These are phyloP conservation scores for Trichosporon faecale DNA, from an alignment of 1,284 basidiomycete genomes.

Conservation along the genomic window DNA sequence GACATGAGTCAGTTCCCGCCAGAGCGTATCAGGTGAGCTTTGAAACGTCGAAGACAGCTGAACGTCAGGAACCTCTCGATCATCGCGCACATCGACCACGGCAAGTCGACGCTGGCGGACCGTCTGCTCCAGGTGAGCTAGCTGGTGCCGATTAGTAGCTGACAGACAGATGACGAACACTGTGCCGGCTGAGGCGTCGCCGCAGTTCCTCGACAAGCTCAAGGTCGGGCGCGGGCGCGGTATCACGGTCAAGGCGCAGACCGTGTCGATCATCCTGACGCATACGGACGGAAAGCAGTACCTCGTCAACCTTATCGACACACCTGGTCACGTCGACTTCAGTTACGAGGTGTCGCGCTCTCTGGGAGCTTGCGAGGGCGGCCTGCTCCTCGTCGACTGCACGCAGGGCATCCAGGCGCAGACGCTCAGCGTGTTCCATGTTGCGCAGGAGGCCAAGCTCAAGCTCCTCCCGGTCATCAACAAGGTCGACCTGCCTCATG, in stretches of 20 bases:
- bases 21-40: conserved; percentile 67
- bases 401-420: conserved; percentile 96
- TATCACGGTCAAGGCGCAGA: conserved; percentile 79
- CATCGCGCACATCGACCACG: conserved; percentile 89
- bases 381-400: conserved; percentile 84
- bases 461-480: conserved; percentile 90
- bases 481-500: conserved; percentile 89
- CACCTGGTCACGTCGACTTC: conserved; percentile 95
- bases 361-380: conserved; percentile 89
- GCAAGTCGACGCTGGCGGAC: conserved; percentile 89
- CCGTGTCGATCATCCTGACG: conserved; percentile 80
- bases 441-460: conserved; percentile 76
- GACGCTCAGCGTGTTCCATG: conserved; percentile 90
- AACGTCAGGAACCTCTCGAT: conserved; percentile 79
- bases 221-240: conserved; percentile 79
- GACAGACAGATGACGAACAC: conserved; percentile 74
- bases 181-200: conserved; percentile 62
- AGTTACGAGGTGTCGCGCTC: conserved; percentile 93
- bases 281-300: conserved; percentile 61
- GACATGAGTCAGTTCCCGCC: conserved; percentile 69
- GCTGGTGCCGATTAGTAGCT: conserved; percentile 6
- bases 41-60: background rate
- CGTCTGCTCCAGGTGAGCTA: conserved; percentile 65
- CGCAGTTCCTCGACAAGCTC: conserved; percentile 90
- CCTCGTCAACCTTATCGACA: conserved; percentile 94